phyloP scores from a whole-genome alignment of 2,329 filamentous ascomycete genomes.

The Fusarium bactridioides region DNA sequence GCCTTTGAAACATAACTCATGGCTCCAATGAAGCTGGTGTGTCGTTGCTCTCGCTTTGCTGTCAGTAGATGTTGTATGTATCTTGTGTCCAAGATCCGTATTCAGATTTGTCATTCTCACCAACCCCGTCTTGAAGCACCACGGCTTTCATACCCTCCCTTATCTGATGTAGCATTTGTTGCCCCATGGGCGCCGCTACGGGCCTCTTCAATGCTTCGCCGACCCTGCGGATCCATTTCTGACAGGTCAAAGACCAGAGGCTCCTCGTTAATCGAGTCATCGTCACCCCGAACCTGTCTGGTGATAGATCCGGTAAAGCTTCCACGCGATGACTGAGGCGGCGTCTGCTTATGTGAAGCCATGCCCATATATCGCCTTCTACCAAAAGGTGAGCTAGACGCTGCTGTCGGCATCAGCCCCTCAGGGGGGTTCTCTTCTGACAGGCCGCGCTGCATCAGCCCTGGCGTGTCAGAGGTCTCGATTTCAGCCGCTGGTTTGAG shows the following conservation, averaged over 20 bases:
- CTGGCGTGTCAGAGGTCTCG: slow-evolving; percentile 49
- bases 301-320: slow-evolving; percentile 54
- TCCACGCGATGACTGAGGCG: slow-evolving; percentile 55
- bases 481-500: slow-evolving; percentile 56
- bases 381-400: slow-evolving; percentile 56
- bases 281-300: slow-evolving; percentile 52
- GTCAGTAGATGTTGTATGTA: slow-evolving; percentile 5
- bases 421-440: slow-evolving; percentile 58
- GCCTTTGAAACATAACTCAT: slow-evolving; percentile 18
- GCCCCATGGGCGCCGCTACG: slow-evolving; percentile 49
- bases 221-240: slow-evolving; percentile 68
- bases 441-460: slow-evolving; percentile 51
- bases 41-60: not conserved
- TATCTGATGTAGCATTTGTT: slow-evolving; percentile 45
- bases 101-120: slow-evolving; percentile 34
- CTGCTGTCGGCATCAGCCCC: slow-evolving; percentile 50
- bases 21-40: slow-evolving; percentile 7
- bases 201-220: slow-evolving; percentile 66
- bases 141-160: slow-evolving; percentile 51
- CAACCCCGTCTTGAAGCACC: slow-evolving; percentile 50
- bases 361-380: slow-evolving; percentile 57
- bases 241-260: slow-evolving; percentile 77
- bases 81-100: slow-evolving; percentile 12
- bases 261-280: slow-evolving; percentile 69
- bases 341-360: slow-evolving; percentile 52